Base-by-base conservation (phyloP, 176 grass and related monocot species). In the Typha latifolia region DNA sequence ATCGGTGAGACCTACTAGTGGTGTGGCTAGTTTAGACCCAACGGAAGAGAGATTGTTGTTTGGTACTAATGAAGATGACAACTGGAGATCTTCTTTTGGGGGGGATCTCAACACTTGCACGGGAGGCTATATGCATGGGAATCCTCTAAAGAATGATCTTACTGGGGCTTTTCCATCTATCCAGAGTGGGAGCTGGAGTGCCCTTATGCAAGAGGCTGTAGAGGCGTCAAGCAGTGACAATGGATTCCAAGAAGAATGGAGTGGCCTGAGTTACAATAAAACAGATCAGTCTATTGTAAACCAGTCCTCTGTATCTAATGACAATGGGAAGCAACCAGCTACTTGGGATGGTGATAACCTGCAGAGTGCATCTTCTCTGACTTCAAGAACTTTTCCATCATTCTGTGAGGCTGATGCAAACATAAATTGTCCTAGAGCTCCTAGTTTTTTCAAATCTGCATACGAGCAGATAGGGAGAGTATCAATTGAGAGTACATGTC, bases 161-260 rank as follows among this genome's bases (percentile, higher is more conserved):
- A 48, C 14, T 47, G 72, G 62, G 67, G 50, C 51, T 49, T 63
- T 80, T 57, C 55, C 82, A 77, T 80, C 72, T 72, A 51, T 80
- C 4, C 53, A 80, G 14, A 80, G 82, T 50, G 75, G 75, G 21
- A 80, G 72, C 47, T 85, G 82, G 82, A 85, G 82, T 52, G 82
- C 77, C 67, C 82, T 85, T 68, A 85, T 85, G 82, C 82, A 85
- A 63, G 76, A 79, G 34, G 81, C 62, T 37, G 51, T 85, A 32
- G 72, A 85, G 52, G 67, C 66, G 7, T 76, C 77, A 16, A 77
- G 65, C 49, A 85, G 82, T 50, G 67, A 77, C 4, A 80, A 74
- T 29, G 77, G 77, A 29, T 51, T 70, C n/a, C 82, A 70, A 23
- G 82, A 84, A 72, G 69, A 73, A 71, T 79, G 77, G 77, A 73